Conservation (phyloP, 176 grass and related monocot genomes). For the Phragmites australis region DNA sequence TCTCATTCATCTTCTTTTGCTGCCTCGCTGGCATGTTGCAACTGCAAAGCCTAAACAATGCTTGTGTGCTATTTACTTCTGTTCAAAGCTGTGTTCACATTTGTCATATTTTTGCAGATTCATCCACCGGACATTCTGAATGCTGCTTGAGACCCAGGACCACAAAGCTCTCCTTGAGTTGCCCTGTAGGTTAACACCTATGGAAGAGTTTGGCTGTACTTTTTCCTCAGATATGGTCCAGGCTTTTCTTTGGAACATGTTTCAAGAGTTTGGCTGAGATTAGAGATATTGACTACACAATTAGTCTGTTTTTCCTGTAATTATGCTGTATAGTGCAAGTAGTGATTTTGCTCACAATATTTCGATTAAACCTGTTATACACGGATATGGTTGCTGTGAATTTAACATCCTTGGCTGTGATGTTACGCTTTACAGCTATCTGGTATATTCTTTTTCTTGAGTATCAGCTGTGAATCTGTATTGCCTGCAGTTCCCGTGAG, state of each 20-base stretch:
- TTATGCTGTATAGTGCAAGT: background rate
- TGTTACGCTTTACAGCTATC: background rate
- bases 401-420: background rate
- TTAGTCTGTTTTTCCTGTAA: background rate
- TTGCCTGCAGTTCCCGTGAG: background rate
- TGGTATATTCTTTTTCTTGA: background rate
- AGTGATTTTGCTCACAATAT: background rate
- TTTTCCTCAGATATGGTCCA: background rate
- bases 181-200: background rate
- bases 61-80: background rate
- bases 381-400: background rate
- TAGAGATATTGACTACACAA: background rate
- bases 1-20: background rate
- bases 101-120: constrained; percentile 15
- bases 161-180: background rate
- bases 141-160: background rate
- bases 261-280: background rate
- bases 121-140: background rate
- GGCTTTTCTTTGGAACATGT: background rate
- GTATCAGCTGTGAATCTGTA: background rate
- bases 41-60: background rate
- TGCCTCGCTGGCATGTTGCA: background rate
- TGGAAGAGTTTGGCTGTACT: background rate
- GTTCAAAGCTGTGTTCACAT: background rate
- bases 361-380: background rate